These are phyloP conservation scores for Cyclostephanos tholiformis DNA, from an alignment of 108 stramenopile genomes.

Conservation along the genomic window DNA sequence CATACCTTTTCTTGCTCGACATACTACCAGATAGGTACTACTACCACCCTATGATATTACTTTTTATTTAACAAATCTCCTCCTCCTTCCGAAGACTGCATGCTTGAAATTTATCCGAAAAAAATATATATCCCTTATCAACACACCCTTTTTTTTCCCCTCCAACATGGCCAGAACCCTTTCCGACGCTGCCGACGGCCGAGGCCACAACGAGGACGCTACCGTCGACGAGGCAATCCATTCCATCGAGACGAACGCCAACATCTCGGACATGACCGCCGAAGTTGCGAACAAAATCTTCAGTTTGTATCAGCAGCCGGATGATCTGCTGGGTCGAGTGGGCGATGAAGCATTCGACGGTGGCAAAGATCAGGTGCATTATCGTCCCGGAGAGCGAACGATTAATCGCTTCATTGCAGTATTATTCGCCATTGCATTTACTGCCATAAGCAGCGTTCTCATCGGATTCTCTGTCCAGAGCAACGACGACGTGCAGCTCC, in stretches of 20 bases:
- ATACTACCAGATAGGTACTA: no score
- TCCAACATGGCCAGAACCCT: constrained; percentile 16
- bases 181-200: not conserved
- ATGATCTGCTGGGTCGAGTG: not conserved
- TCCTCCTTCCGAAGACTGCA: no score
- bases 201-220: not conserved
- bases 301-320: not conserved
- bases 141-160: no score
- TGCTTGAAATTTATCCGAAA: no score
- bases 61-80: no score
- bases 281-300: constrained; percentile 19
- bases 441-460: not conserved
- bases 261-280: constrained; percentile 6
- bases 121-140: no score
- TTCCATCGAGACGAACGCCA: constrained; percentile 10
- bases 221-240: not conserved
- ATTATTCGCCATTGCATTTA: constrained; percentile 5
- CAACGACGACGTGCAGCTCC: no score
- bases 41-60: no score
- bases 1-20: no score
- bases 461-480: not conserved
- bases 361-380: not conserved
- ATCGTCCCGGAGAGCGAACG: constrained; percentile 8
- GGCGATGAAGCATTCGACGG: not conserved
- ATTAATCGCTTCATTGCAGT: constrained; percentile 6